Evolutionary conservation across 2,329 filamentous ascomycete species (phyloP), one percentile per base, ranked within the genome.

Genomic region (Teratosphaeria viscida): DNA sequence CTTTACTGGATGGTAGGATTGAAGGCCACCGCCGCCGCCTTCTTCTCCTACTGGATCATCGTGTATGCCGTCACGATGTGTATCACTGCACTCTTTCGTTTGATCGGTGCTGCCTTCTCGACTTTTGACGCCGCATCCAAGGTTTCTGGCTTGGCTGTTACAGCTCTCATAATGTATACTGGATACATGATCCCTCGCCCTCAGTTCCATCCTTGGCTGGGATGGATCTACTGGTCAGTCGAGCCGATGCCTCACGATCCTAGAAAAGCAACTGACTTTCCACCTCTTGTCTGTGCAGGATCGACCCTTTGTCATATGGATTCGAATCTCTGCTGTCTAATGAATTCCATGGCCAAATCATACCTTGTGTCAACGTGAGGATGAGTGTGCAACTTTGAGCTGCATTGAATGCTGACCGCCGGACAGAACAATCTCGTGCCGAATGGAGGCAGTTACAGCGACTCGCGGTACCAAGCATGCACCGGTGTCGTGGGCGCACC

Each of bases 41-140:
- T 92, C 76, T 91, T 91, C 75, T 89, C 81, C 0, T 92, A 90
- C 70, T 86, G 85, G 64, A 73, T 92, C 32, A 62, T 73, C 57
- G 72, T 73, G 59, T 61, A 72, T 16, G 65, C 67, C 12, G 69
- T 65, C 2, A 74, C 73, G 54, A 61, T 74, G 8, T 82, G 82
- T 10, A 90, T 91, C 85, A 90, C 87, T 0, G 76, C 90, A 1
- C 87, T 90, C 71, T 91, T 92, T 77, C 78, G 89, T 61, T 88
- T 87, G 2, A 79, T 92, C 1, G 89, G 86, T 6, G 90, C 85
- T 61, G 61, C 89, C 12, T 90, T 87, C 61, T 87, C 88, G 0
- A 88, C 90, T 67, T 95, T 95, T 60, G 89, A 95, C 70, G 88
- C 88, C 52, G 91, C 91, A 2, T 89, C 92, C 73, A 92, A 92